phyloP scores from a whole-genome alignment of 306 rosid species.

The Gynostemma pentaphyllum region DNA sequence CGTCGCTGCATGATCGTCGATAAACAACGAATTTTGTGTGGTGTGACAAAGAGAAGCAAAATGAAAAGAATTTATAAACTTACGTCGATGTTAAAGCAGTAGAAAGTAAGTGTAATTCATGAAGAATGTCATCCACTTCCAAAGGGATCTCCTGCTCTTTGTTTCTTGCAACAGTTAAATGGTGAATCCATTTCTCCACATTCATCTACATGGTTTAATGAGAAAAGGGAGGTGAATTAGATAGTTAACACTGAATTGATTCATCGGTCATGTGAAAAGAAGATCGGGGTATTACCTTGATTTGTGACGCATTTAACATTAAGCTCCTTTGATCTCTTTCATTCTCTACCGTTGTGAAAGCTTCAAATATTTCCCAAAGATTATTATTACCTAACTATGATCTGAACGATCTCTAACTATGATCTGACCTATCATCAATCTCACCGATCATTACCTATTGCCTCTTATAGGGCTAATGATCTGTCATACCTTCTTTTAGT shows the following conservation, averaged over 20 bases:
- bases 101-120: not conserved
- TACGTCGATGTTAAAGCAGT: conserved; percentile 3
- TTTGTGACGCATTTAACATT: not conserved
- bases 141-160: not conserved
- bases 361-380: conserved; percentile 18
- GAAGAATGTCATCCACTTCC: not conserved
- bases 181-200: not conserved
- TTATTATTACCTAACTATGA: too few relatives aligned
- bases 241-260: not conserved
- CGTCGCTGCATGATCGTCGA: too few relatives aligned
- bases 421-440: too few relatives aligned
- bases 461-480: too few relatives aligned
- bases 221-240: not conserved
- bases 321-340: not conserved
- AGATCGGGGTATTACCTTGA: not conserved
- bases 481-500: too few relatives aligned
- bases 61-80: not conserved
- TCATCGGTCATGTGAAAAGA: not conserved
- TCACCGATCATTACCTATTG: too few relatives aligned
- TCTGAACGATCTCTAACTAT: too few relatives aligned
- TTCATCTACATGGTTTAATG: not conserved
- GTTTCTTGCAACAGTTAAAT: conserved; percentile 1
- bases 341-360: not conserved
- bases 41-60: too few relatives aligned
- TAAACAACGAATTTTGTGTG: too few relatives aligned